Evolutionary conservation across 176 grass and related monocot species (phyloP), one percentile per base, ranked within the genome.

Genomic region (Bromus sterilis): DNA sequence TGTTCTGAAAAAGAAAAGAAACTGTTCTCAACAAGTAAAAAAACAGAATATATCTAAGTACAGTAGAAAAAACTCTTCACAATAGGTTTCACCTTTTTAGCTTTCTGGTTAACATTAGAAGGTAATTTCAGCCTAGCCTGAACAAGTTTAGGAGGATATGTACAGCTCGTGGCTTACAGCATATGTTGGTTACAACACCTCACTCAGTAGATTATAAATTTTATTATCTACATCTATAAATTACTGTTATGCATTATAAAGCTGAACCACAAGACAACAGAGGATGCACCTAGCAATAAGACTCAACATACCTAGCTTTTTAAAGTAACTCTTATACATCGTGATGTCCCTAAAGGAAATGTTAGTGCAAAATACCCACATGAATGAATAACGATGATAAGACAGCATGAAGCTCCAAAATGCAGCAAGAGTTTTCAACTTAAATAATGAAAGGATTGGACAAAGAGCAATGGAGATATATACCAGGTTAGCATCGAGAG

Each of bases 401-500:
- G 48, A 83, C 43, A 61, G 39, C 37, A 84, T 11, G 56, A 72
- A 70, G 53, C 2, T 26, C 55, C 23, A 40, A 76, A 9, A 4
- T 3, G 4, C n/a, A 62, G 43, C 5, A 61, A 4, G 2, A 23
- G 55, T 65, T 26, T 75, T 73, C 26, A 49, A 42, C 24, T 49
- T 68, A 78, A 26, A 1, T 14, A 13, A 77, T 51, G 21, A 34
- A 71, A 59, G 62, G 44, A 62, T 25, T 10, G n/a, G n/a, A n/a
- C n/a, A 55, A 26, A 69, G 28, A 82, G 77, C 28, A 80, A 25
- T 83, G 87, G 36, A 84, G 80, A 9, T 53, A n/a, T 81, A 29
- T 93, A 99, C 97, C 97, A 99, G 87, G 46, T 93, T 99, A 85
- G 91, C 89, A 81, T 99, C 97, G 36, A 99, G 87, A 77, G 97